Base-by-base conservation (phyloP, 1,139 yeast species). In the Magnusiomyces magnusii region DNA sequence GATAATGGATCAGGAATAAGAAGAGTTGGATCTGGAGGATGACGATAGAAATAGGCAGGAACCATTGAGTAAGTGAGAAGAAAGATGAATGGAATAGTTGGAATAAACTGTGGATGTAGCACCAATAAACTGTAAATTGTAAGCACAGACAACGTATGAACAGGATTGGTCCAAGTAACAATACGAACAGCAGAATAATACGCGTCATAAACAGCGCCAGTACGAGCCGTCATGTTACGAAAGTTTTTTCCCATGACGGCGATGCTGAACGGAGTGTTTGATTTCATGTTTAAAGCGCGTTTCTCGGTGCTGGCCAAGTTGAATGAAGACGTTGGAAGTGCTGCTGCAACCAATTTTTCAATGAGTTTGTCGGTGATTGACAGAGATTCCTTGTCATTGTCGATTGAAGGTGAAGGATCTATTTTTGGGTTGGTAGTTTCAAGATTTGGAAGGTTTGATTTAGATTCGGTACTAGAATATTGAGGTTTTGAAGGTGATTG, bases 171-270 rank as follows among this genome's bases (percentile, higher is more conserved):
- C 97, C 97, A 90, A 28, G 83, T 78, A 7, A 83, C 66, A 57
- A 78, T 77, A 69, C 88, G 93, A 34, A 86, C 72, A 9, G 81
- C 58, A 58, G 79, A 69, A 56, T 68, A 69, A 53, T 65, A 67
- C 1, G 63, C 51, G 24, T 70, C 80, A 68, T 86, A 89, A 0
- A 88, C 82, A 25, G 66, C 55, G 1, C 68, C 65, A 19, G 87
- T 71, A 56, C 96, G 73, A 24, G 88, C 82, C 60, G 83, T 83
- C 75, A 89, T 75, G 63, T 78, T 77, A 41, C 86, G 82, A 60
- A 87, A 80, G 69, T 90, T 88, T 62, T 78, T 80, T 51, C 90
- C 81, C 86, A 87, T 86, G 13, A 80, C 66, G 53, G 82, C 87
- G 56, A 88, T 82, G 31, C 90, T 84, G 44, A 90, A 73, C 21